Percentiles rank a stretch among this genome's conserved stretches.
Conservation (phyloP, 169 alveolate species). For the Cryptosporidium sp. region DNA sequence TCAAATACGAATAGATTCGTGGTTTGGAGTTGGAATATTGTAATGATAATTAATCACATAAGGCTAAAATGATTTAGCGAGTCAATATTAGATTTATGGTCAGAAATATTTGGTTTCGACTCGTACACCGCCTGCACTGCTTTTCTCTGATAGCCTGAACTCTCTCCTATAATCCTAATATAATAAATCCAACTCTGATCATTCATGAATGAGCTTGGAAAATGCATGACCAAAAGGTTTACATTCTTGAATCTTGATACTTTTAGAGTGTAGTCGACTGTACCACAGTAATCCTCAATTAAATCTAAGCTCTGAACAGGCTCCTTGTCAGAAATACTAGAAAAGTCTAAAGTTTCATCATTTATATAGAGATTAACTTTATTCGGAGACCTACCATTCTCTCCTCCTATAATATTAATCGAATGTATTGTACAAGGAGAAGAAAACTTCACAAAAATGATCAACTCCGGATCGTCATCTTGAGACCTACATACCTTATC, state of each 20-base stretch:
- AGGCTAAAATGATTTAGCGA: constrained; percentile 15
- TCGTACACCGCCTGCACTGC: constrained; percentile 82
- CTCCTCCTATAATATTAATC: constrained; percentile 84
- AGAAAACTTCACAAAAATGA: constrained; percentile 56
- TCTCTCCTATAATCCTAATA: constrained; percentile 80
- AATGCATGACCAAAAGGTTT: constrained; percentile 78
- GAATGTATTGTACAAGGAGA: constrained; percentile 84
- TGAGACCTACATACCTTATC: constrained; percentile 79
- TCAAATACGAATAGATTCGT: no score
- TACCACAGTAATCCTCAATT: constrained; percentile 83
- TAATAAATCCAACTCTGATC: constrained; percentile 80
- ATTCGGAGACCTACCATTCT: constrained; percentile 81
- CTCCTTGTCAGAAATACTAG: constrained; percentile 79
- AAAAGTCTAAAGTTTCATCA: constrained; percentile 82
- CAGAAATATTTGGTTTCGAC: constrained; percentile 64
- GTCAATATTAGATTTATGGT: constrained; percentile 45
- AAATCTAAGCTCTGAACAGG: constrained; percentile 82
- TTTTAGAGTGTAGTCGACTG: constrained; percentile 83
- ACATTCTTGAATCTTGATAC: constrained; percentile 83
- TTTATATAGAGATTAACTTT: constrained; percentile 80
- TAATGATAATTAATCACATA: neutral
- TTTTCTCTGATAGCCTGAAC: constrained; percentile 80
- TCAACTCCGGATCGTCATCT: constrained; percentile 85
- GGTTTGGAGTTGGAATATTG: neutral
- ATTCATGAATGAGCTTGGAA: constrained; percentile 80